Evolutionary conservation across 768 basidiomycete species (phyloP).

Genomic region (Tephrocybe sp.): DNA sequence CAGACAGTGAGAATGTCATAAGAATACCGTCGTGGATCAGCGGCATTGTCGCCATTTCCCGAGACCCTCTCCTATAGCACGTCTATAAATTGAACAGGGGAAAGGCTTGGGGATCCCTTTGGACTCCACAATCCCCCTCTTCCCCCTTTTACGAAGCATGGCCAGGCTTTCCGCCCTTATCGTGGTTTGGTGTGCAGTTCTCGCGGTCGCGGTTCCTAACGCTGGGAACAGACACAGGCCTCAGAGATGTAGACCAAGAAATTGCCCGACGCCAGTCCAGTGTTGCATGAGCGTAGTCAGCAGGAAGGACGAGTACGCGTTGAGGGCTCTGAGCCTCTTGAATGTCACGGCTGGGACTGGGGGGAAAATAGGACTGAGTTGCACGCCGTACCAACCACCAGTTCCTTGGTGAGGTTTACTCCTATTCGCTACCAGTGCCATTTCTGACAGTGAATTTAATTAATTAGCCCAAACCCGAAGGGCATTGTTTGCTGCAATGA

Average conservation of each 20-base stretch:
- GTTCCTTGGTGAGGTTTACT: constrained; percentile 3
- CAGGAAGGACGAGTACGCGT: not conserved
- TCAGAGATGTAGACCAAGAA: not conserved
- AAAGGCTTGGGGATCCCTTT: not conserved
- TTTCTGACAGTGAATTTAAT: not conserved
- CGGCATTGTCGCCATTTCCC: not conserved
- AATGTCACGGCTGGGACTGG: not conserved
- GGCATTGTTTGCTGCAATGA: constrained; percentile 8
- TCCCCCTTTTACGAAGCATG: not conserved
- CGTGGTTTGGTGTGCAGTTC: not conserved
- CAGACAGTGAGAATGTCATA: too few species aligned
- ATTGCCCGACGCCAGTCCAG: constrained; percentile 9
- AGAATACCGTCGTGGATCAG: not conserved
- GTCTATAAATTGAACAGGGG: not conserved
- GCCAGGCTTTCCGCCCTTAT: not conserved
- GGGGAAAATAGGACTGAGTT: not conserved
- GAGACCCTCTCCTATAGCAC: not conserved
- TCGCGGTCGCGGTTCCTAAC: not conserved
- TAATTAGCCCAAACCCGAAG: not conserved
- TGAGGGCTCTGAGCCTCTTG: not conserved
- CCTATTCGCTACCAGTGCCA: not conserved
- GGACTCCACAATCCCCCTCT: not conserved
- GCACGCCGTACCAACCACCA: not conserved
- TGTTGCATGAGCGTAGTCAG: constrained; percentile 3
- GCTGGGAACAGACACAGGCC: not conserved